These are phyloP conservation scores for Lyophyllum semitale DNA, from an alignment of 768 basidiomycete genomes.

Conservation along the genomic window DNA sequence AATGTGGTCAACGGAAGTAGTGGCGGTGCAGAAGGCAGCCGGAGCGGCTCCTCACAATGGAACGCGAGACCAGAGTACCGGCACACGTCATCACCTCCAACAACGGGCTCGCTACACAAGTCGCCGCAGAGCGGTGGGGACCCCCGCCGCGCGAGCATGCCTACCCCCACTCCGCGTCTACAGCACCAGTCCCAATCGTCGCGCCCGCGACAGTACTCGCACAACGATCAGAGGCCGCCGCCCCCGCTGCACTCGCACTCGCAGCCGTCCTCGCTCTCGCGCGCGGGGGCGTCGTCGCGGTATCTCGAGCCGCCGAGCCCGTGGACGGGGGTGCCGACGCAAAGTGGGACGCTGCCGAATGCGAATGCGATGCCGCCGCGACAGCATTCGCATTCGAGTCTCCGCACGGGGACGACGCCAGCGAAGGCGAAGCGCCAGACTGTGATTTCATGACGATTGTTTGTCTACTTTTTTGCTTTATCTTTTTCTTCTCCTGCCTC, in stretches of 20 bases:
- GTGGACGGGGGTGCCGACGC: slow-evolving; percentile 46
- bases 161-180: slow-evolving; percentile 12
- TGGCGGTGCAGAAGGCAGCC: slow-evolving; percentile 4
- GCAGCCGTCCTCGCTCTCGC: slow-evolving; percentile 24
- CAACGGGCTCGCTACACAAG: slow-evolving; percentile 14
- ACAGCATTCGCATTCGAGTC: slow-evolving; percentile 4
- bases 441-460: slow-evolving; percentile 7
- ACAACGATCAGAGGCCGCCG: slow-evolving; percentile 14
- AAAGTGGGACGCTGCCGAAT: slow-evolving; percentile 27
- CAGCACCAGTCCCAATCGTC: slow-evolving; percentile 4
- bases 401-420: slow-evolving; percentile 11
- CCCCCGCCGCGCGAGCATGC: slow-evolving; percentile 26
- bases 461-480: neutral
- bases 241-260: slow-evolving; percentile 26
- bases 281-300: slow-evolving; percentile 21
- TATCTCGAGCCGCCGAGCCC: slow-evolving; percentile 35
- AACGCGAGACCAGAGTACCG: slow-evolving; percentile 24
- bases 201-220: slow-evolving; percentile 11
- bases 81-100: slow-evolving; percentile 19
- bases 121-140: slow-evolving; percentile 19
- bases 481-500: neutral
- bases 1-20: slow-evolving; percentile 18
- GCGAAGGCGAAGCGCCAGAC: slow-evolving; percentile 15
- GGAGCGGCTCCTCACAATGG: slow-evolving; percentile 16
- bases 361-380: slow-evolving; percentile 9